Base-by-base conservation (phyloP, 2,329 filamentous ascomycete genomes). In the Dothiorella sarmentorum region DNA sequence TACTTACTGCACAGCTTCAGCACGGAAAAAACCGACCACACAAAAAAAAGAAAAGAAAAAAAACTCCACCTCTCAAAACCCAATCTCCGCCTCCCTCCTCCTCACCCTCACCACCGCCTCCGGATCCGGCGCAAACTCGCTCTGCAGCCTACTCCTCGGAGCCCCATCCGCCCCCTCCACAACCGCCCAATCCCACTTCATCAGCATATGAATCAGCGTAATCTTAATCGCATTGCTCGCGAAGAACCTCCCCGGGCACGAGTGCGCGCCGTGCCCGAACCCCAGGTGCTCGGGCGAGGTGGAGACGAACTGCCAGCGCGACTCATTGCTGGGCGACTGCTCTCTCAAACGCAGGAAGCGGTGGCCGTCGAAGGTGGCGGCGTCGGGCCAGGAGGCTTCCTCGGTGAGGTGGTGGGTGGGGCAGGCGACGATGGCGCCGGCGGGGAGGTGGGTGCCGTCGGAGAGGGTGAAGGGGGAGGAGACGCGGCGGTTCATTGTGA, bases 201-300 rank as follows among this genome's bases (percentile, higher is more conserved):
- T 45, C 13, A 45, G 43, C 24, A 45, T 18, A n/a, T 45, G 43
- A n/a, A 45, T 45, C 26, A 45, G 7, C 13, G 43, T 45, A 63
- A 72, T 67, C 60, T 72, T 72, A 35, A 71, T 70, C 57, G 71
- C 68, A 31, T 68, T 68, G 5, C 63, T 55, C 0, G 69, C 69
- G n/a, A 71, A 71, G 61, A 70, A 71, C 6, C 69, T 61, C 0
- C 69, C 69, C 1, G 69, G 68, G 27, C 69, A 72, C 1, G 68
- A 65, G 53, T 71, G 68, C 3, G 62, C 49, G 4, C 69, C 69
- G 44, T 71, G 70, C 0, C 69, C 69, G 44, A 69, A 72, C 2
- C 27, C 31, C 10, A 71, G 57, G 15, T 62, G 64, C 35, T 68
- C 67, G 38, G 68, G 58, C 31, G 33, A 27, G 6, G 49, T 42